Evolutionary conservation across 139 green algal genomes (phyloP).

Genomic region (Coelastrella sp.): DNA sequence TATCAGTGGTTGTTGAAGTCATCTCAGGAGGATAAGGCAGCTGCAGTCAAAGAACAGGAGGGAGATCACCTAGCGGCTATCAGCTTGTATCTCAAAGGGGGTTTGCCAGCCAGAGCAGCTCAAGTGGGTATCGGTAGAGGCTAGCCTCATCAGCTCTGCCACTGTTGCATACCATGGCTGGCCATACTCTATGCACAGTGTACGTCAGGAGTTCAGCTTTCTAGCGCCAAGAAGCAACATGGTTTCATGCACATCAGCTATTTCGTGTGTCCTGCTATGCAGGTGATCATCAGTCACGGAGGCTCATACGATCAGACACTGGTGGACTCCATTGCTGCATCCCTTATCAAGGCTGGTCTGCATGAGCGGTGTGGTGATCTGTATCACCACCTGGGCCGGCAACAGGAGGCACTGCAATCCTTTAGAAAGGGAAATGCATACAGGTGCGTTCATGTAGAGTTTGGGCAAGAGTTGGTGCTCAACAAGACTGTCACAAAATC

Average conservation of each 20-base stretch:
- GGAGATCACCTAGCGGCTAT: conserved; percentile 82
- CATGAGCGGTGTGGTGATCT: conserved; percentile 80
- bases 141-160: too few relatives aligned
- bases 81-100: conserved; percentile 82
- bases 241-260: too few relatives aligned
- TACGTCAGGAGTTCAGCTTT: too few relatives aligned
- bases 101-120: conserved; percentile 76
- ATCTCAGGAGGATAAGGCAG: conserved; percentile 42
- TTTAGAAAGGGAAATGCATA: conserved; percentile 63
- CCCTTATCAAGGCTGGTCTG: conserved; percentile 70
- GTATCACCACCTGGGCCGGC: conserved; percentile 71
- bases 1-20: conserved; percentile 76
- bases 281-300: conserved; percentile 44
- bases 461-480: too few relatives aligned
- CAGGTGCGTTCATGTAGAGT: too few relatives aligned
- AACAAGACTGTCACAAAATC: too few relatives aligned
- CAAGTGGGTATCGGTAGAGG: too few relatives aligned
- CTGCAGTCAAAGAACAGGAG: conserved; percentile 74
- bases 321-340: conserved; percentile 69
- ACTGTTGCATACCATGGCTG: too few relatives aligned
- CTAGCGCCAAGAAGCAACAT: background rate
- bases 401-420: conserved; percentile 63
- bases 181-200: too few relatives aligned
- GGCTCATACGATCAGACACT: conserved; percentile 65
- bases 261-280: background rate